phyloP scores from a whole-genome alignment of 345 rosid species.

The Citrus sp. region DNA sequence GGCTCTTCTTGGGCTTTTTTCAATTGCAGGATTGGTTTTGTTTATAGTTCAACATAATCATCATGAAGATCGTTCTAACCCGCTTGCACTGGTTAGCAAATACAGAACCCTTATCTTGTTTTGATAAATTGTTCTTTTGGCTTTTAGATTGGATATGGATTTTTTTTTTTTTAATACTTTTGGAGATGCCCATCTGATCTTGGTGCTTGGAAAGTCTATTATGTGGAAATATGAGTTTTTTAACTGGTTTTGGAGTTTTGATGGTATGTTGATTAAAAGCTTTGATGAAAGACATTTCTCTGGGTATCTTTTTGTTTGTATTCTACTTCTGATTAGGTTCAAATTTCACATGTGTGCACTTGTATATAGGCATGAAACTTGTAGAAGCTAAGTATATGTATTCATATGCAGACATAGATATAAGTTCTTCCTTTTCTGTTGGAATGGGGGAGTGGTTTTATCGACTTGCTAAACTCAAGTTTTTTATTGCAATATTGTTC shows the following conservation, averaged over 20 bases:
- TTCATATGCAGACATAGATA: not conserved
- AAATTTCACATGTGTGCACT: not conserved
- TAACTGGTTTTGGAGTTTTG: not conserved
- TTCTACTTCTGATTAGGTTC: constrained; percentile 3
- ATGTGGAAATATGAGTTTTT: constrained; percentile 3
- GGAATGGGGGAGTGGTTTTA: not conserved
- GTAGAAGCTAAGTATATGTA: not conserved
- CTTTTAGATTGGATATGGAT: not conserved
- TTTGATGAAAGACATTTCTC: not conserved
- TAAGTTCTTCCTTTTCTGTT: not conserved
- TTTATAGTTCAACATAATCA: constrained; percentile 83
- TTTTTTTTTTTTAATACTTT: not conserved
- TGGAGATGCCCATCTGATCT: constrained; percentile 12
- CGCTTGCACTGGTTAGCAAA: constrained; percentile 33
- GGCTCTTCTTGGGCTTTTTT: constrained; percentile 64
- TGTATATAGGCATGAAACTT: not conserved
- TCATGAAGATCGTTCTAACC: constrained; percentile 58
- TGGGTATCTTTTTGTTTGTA: not conserved
- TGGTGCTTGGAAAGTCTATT: constrained; percentile 8
- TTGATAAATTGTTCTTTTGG: not conserved
- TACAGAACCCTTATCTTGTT: not conserved
- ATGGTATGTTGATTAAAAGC: not conserved
- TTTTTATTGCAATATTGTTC: not conserved
- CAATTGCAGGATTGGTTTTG: constrained; percentile 70
- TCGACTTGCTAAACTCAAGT: not conserved